A percentile compares a stretch with the other conserved stretches of the same genome.
Conservation (phyloP, 2,329 filamentous ascomycete genomes). For the Fusarium heterosporum region DNA sequence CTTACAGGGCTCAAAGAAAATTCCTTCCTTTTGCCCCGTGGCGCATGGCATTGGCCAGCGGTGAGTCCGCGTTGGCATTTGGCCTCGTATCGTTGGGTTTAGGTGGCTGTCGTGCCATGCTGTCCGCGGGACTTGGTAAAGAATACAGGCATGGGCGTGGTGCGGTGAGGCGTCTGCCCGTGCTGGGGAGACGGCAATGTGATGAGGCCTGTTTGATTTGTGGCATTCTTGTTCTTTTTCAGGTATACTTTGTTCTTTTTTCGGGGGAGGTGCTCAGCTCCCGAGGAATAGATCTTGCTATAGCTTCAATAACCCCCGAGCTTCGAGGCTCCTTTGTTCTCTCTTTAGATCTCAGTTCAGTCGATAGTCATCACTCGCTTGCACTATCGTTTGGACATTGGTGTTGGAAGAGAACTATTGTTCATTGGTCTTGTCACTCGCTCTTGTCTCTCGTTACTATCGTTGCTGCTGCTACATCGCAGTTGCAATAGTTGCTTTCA, state of each 20-base stretch:
- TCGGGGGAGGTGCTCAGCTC: neutral
- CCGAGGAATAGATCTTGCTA: constrained; percentile 34
- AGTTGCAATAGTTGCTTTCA: neutral
- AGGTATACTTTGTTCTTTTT: neutral
- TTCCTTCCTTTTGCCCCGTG: neutral
- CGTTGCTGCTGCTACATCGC: neutral
- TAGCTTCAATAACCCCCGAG: constrained; percentile 43
- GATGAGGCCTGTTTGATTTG: constrained; percentile 26
- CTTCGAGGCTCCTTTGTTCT: neutral
- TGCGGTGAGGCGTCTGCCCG: constrained; percentile 34
- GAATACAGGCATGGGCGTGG: neutral
- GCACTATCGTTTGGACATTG: constrained; percentile 1
- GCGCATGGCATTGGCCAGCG: neutral
- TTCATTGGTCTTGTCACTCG: constrained; percentile 33
- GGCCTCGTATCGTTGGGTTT: constrained; percentile 37
- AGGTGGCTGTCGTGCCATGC: constrained; percentile 43
- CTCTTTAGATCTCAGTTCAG: constrained; percentile 4
- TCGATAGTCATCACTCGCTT: constrained; percentile 33
- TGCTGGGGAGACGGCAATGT: neutral
- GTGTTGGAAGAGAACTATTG: constrained; percentile 8
- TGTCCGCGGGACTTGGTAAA: constrained; percentile 4
- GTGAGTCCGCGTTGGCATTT: neutral
- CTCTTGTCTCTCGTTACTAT: constrained; percentile 18
- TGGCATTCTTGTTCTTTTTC: constrained; percentile 5
- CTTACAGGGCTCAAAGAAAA: neutral